These are phyloP conservation scores for Phytophthora pinifolia DNA, from an alignment of 352 stramenopile genomes.

Conservation along the genomic window DNA sequence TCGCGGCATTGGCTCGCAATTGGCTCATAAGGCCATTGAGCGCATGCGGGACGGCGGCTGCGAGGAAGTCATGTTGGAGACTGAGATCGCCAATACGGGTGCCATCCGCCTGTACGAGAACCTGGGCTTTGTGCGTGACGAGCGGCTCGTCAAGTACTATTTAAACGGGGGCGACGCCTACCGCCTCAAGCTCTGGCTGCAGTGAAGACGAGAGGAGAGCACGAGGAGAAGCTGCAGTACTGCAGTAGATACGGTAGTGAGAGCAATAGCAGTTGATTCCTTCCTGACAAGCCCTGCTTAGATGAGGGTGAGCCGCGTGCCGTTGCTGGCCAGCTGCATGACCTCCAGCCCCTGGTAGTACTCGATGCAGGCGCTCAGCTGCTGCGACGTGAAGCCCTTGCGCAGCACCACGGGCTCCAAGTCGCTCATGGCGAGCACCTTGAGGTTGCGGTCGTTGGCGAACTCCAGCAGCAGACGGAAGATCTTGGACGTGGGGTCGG, in stretches of 20 bases:
- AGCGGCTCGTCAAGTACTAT: constrained; percentile 95
- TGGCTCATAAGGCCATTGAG: constrained; percentile 89
- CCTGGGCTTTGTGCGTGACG: constrained; percentile 92
- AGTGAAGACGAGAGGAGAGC: constrained; percentile 30
- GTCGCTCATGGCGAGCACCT: constrained; percentile 83
- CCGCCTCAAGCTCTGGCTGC: constrained; percentile 91
- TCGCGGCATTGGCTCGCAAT: constrained; percentile 89
- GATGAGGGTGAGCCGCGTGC: constrained; percentile 81
- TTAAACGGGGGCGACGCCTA: constrained; percentile 94
- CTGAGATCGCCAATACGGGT: constrained; percentile 91
- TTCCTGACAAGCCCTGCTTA: too few relatives aligned
- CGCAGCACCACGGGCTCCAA: constrained; percentile 94
- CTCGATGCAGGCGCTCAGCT: constrained; percentile 94
- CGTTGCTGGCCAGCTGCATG: constrained; percentile 75
- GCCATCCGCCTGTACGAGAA: constrained; percentile 94
- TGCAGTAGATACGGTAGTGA: too few relatives aligned
- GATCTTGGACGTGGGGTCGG: constrained; percentile 94
- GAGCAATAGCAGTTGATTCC: neutral
- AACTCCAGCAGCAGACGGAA: constrained; percentile 96
- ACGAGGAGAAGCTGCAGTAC: too few relatives aligned
- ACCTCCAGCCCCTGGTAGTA: constrained; percentile 93
- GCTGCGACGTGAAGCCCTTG: constrained; percentile 96
- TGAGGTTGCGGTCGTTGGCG: constrained; percentile 66
- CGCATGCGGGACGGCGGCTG: constrained; percentile 82
- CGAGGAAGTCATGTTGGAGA: constrained; percentile 93